phyloP scores from a whole-genome alignment of 345 rosid genomes.

The Sisymbrium altissimum region DNA sequence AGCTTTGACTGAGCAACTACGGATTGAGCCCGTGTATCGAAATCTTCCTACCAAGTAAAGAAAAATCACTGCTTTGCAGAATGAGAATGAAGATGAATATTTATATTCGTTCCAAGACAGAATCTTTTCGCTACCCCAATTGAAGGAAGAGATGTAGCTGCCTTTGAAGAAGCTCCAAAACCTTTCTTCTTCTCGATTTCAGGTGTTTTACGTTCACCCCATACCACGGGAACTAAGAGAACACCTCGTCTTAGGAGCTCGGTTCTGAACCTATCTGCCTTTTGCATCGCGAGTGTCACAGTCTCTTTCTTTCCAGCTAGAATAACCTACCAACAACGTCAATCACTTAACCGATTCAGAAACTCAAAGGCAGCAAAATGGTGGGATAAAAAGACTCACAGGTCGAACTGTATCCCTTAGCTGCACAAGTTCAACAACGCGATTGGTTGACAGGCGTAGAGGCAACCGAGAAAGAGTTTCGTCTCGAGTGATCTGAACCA shows the following conservation, averaged over 20 bases:
- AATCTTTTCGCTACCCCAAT: constrained; percentile 57
- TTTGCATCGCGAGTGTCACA: constrained; percentile 59
- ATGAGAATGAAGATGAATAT: not conserved
- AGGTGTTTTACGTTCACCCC: constrained; percentile 64
- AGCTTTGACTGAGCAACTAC: constrained; percentile 73
- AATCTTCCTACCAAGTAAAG: constrained; percentile 63
- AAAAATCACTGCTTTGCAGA: not conserved
- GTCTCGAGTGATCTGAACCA: constrained; percentile 78
- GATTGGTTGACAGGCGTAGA: constrained; percentile 80
- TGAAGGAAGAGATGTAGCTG: constrained; percentile 75
- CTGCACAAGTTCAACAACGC: constrained; percentile 93
- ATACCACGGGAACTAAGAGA: constrained; percentile 83
- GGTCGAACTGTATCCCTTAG: constrained; percentile 91
- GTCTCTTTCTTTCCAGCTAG: constrained; percentile 82
- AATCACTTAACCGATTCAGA: constrained; percentile 6
- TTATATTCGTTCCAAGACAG: not conserved
- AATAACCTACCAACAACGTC: constrained; percentile 57
- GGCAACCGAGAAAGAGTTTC: constrained; percentile 95
- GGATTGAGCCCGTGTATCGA: constrained; percentile 78
- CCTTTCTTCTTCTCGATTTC: constrained; percentile 75
- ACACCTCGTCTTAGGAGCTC: constrained; percentile 86
- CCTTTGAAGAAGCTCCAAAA: constrained; percentile 62
- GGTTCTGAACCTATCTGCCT: constrained; percentile 83
- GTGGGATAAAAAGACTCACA: constrained; percentile 43
- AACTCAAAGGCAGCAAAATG: not conserved